Evolutionary conservation across 768 basidiomycete genomes (phyloP), one percentile per base, ranked within the genome.

Genomic region (Lactifluus pinguis): DNA sequence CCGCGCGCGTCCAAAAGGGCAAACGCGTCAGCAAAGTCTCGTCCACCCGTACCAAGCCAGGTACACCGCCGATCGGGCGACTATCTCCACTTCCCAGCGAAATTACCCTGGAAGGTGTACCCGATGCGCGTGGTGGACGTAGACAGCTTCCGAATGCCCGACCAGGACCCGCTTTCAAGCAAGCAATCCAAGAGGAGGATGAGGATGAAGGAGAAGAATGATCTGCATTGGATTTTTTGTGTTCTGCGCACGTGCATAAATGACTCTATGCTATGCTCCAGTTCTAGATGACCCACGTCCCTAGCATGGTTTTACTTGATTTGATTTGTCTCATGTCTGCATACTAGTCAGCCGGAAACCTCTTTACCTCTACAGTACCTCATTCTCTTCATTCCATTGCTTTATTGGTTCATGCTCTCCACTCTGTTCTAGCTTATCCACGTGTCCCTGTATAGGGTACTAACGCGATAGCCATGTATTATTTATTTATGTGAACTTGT

Each of bases 121-220:
- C 84, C 21, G 69, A 69, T 57, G 67, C 77, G 7, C 76, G 85
- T 59, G 74, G 79, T 0, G 80, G 82, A 34, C 76, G 89, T 65
- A 76, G 89, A 62, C 86, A 89, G 69, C 74, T 92, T 13, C 89
- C 90, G 29, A 71, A 76, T 52, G 77, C 73, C 29, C 75, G 82
- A n/a, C 48, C 57, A 13, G 89, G 87, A 1, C 83, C 82, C 53
- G 84, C 88, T 9, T 89, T 89, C 66, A 75, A 69, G 66, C 82
- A 85, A 64, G 73, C 87, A 5, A 91, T 90, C 57, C 87, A 90
- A 70, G 90, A 92, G 69, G 90, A 91, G 69, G 90, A 92, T 65
- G 90, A 92, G 70, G 90, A 78, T 21, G 90, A 91, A 71, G 90
- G 90, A 67, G 84, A 89, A 58, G 67, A 60, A 42, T 61, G 36